Base-by-base conservation (phyloP, 331 rosid species). In the Pyracantha coccinea region DNA sequence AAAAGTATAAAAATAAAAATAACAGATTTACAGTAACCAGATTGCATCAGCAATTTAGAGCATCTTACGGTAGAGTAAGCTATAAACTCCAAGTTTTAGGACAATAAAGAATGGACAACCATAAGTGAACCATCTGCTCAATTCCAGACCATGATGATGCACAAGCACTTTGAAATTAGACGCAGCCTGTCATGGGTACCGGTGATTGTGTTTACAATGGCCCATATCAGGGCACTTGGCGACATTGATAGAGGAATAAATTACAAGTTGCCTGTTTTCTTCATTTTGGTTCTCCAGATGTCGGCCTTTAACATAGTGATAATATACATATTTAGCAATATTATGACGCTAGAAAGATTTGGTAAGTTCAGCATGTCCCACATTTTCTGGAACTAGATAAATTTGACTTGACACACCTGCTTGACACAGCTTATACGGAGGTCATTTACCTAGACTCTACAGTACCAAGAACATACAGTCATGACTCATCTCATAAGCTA, bases 21-120 rank as follows among this genome's bases (percentile, higher is more conserved):
- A 35, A 72, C 5, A 24, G 52, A 79, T 72, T 69, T 77, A 33
- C 55, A 81, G 76, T 45, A 21, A 55, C 71, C 32, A 45, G 63
- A 75, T 45, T 54, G 16, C 50, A 73, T 52, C 31, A 20, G 62
- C 24, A 21, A 21, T 32, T 75, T 75, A 59, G 35, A 24, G n/a
- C 17, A 38, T 31, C 57, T 33, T 24, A 59, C 41, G 33, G 20
- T 72, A 35, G 68, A 73, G 32, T 50, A 75, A 7, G 19, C 67
- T 47, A 45, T 45, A 52, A 45, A 23, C 60, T 68, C 55, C 15
- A 29, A 16, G 29, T 19, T 19, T 3, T 65, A 66, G 15, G 58
- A 53, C 57, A 38, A 21, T 0, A 60, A 15, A 61, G 21, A 58
- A 35, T n/a, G 47, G 61, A 74, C 71, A 28, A 31, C 28, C 35